A percentile compares a stretch with the other conserved stretches of the same genome.
phyloP scores from a whole-genome alignment of 495 filamentous ascomycete species.

The Staphylotrichum longicolle region DNA sequence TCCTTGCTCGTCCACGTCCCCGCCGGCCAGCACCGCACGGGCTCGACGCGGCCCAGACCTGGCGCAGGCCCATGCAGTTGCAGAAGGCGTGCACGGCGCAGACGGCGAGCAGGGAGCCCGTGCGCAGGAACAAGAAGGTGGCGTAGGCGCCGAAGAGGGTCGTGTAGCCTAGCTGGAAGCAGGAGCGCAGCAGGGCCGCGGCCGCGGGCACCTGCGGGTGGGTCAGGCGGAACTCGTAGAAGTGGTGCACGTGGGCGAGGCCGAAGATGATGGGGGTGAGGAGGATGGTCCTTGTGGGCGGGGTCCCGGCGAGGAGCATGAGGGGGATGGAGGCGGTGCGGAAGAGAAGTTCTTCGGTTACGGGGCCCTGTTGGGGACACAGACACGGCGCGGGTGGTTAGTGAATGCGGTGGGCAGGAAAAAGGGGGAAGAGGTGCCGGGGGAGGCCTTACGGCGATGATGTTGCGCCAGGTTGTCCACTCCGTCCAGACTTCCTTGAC shows the following conservation, averaged over 20 bases:
- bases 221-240: slow-evolving; percentile 86
- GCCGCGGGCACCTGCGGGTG: slow-evolving; percentile 65
- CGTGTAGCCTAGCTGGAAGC: slow-evolving; percentile 90
- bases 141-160: slow-evolving; percentile 91
- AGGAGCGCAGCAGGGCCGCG: slow-evolving; percentile 61
- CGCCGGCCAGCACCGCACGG: slow-evolving; percentile 21
- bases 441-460: slow-evolving; percentile 45
- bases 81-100: slow-evolving; percentile 83
- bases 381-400: not conserved
- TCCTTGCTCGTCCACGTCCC: slow-evolving; percentile 14
- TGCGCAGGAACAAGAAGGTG: slow-evolving; percentile 84
- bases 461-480: slow-evolving; percentile 59
- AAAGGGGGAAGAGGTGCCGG: slow-evolving; percentile 1
- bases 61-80: slow-evolving; percentile 87
- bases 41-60: slow-evolving; percentile 72
- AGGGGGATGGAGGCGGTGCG: slow-evolving; percentile 79
- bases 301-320: slow-evolving; percentile 68
- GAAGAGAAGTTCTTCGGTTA: slow-evolving; percentile 93
- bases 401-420: not conserved
- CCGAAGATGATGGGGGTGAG: slow-evolving; percentile 87
- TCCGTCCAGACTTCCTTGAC: slow-evolving; percentile 34
- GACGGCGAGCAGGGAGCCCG: slow-evolving; percentile 70
- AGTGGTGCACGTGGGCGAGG: slow-evolving; percentile 91
- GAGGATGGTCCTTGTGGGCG: slow-evolving; percentile 63
- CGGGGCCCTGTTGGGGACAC: slow-evolving; percentile 59